These are phyloP conservation scores for Ceraceosorus guamensis DNA, from an alignment of 1,284 basidiomycete genomes.

Conservation along the genomic window DNA sequence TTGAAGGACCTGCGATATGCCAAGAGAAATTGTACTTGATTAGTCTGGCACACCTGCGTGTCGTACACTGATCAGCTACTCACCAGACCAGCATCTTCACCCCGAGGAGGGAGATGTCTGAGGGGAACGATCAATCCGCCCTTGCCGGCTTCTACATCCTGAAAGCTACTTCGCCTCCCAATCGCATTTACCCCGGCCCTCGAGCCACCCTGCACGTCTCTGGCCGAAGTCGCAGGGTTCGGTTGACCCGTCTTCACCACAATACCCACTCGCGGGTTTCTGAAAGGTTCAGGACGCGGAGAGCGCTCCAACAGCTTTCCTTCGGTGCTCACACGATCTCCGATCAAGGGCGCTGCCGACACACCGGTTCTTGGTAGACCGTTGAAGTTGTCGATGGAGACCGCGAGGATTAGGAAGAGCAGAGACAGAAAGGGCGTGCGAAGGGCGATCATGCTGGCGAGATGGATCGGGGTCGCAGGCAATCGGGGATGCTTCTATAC, in stretches of 20 bases:
- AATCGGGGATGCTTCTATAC: not conserved
- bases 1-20: slow-evolving; percentile 33
- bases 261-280: not conserved
- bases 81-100: not conserved
- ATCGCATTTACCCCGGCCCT: not conserved
- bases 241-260: not conserved
- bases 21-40: too few species aligned
- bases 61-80: too few species aligned
- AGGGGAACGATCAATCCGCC: not conserved
- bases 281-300: not conserved
- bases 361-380: not conserved
- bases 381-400: not conserved
- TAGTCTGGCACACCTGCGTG: too few species aligned
- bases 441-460: not conserved
- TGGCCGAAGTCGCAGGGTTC: too few species aligned
- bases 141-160: not conserved
- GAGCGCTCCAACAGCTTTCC: not conserved
- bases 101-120: not conserved
- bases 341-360: not conserved
- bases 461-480: not conserved
- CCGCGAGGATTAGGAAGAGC: not conserved
- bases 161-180: not conserved
- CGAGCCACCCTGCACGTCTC: not conserved
- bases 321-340: too few species aligned
- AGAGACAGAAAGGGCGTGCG: not conserved